Base-by-base conservation (phyloP, 768 basidiomycete genomes). In the Coprinellus micaceus region DNA sequence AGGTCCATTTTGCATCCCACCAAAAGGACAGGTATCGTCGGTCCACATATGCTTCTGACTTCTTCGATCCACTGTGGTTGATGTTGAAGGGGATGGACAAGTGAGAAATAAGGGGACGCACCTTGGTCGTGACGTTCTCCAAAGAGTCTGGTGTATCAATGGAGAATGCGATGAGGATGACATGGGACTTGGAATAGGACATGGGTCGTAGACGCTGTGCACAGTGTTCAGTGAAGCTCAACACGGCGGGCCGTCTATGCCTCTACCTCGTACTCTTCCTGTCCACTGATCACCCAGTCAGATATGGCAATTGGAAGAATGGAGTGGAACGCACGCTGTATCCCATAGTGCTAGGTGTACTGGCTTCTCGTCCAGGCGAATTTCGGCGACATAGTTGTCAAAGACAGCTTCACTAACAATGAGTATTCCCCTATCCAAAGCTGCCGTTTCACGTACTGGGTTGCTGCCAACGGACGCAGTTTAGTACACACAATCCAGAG, bases 301-400 rank as follows among this genome's bases (percentile, higher is more conserved):
- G 28, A 58, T 52, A 52, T 57, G 54, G n/a, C 33, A 54, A 43
- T 40, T 25, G 57, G 41, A 41, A 39, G 45, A 39, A 54, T 46
- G 47, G 54, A 56, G 37, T 51, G 44, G 46, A 57, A 86, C 91
- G 72, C 70, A 97, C 95, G 97, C 97, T 53, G 97, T 98, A 81
- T 99, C 97, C 97, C 97, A 98, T 43, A 98, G 74, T 40, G 97
- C 96, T 57, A 98, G 74, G 71, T 98, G 95, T 17, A 99, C 93
- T 36, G 95, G 92, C 72, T 98, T 98, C 62, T 94, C 94, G 72
- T 99, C 97, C 52, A 99, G 78, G 63, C 93, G 81, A 66, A 99
- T 98, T 78, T 99, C 97, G 46, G 97, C 96, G 61, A 98, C 96
- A 74, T 96, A 98, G 68, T 98, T 99, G 73, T 98, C 95, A 66